phyloP scores from a whole-genome alignment of 208 protist species.

The Trichomonas tenax region DNA sequence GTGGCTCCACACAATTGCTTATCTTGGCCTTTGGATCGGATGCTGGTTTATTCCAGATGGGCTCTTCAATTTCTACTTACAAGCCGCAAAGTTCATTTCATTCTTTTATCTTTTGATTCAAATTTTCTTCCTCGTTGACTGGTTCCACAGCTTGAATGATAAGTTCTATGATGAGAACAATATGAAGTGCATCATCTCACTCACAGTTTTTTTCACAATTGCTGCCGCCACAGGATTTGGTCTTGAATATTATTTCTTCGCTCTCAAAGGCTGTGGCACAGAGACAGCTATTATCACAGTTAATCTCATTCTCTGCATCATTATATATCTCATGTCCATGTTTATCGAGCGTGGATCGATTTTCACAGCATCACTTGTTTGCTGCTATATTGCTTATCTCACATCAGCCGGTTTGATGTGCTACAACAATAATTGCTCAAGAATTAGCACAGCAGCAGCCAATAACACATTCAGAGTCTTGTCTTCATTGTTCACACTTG shows the following conservation, averaged over 20 bases:
- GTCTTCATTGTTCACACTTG: background rate
- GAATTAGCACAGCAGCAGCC: background rate
- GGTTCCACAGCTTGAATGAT: background rate
- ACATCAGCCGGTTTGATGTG: background rate
- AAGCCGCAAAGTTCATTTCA: background rate
- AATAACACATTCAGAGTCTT: background rate
- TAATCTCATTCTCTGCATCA: background rate
- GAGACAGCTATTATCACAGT: background rate
- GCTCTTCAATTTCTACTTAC: background rate
- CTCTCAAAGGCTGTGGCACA: background rate
- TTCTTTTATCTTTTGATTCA: background rate
- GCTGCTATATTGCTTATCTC: background rate
- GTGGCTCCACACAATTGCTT: background rate
- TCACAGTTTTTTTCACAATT: background rate
- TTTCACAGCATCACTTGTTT: background rate
- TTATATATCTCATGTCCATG: background rate
- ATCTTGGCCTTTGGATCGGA: background rate
- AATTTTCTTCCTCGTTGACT: background rate
- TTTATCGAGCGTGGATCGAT: background rate
- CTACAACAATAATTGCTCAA: too few relatives aligned
- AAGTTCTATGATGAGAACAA: background rate
- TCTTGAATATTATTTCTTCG: background rate
- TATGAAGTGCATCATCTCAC: background rate
- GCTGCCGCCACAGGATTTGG: background rate
- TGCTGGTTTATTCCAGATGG: background rate